A percentile compares a stretch with the other conserved stretches of the same genome.
Evolutionary conservation across 1,284 basidiomycete genomes (phyloP).

Genomic region (Heterobasidion parviporum): DNA sequence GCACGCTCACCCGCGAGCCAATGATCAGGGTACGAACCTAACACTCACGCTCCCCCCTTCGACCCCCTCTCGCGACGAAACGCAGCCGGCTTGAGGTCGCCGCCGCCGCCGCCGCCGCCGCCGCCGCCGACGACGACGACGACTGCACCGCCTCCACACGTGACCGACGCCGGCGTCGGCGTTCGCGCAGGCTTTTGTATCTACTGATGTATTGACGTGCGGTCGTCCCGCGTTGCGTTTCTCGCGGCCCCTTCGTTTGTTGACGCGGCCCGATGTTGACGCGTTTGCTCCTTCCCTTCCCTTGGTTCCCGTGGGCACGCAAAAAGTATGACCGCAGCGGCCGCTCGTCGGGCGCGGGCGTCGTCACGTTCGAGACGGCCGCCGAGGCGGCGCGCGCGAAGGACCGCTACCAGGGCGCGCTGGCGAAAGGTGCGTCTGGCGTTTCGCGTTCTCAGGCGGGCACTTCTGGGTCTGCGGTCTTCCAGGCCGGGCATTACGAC

Average conservation of each 20-base stretch:
- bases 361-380: slow-evolving; percentile 74
- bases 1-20: slow-evolving; percentile 87
- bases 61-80: background rate
- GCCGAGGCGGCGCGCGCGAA: slow-evolving; percentile 80
- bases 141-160: too few relatives aligned
- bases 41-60: background rate
- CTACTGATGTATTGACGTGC: too few relatives aligned
- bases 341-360: slow-evolving; percentile 81
- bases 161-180: too few relatives aligned
- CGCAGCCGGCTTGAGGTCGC: too few relatives aligned
- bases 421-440: slow-evolving; percentile 70
- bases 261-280: slow-evolving; percentile 18
- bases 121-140: too few relatives aligned
- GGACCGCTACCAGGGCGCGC: slow-evolving; percentile 81
- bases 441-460: background rate
- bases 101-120: too few relatives aligned
- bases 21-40: slow-evolving; percentile 84
- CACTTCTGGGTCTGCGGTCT: background rate
- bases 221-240: too few relatives aligned
- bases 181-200: too few relatives aligned
- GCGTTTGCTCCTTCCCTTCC: slow-evolving; percentile 9
- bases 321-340: slow-evolving; percentile 92
- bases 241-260: slow-evolving; percentile 26
- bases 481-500: background rate
- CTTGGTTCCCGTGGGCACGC: slow-evolving; percentile 10